Conservation (phyloP, 176 grass and related monocot genomes). For the Saccharum spontaneum region DNA sequence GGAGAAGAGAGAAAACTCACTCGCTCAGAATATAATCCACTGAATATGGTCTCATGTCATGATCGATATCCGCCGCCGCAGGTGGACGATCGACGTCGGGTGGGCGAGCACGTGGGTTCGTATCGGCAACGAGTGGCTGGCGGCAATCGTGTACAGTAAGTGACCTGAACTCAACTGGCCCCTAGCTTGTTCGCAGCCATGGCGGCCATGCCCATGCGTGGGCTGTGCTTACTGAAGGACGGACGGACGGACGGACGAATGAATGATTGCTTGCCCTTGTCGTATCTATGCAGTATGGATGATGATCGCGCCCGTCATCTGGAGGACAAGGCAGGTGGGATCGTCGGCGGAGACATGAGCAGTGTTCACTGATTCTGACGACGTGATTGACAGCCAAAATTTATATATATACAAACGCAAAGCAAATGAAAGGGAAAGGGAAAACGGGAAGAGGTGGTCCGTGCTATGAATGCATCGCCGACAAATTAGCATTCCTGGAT, state of each 20-base stretch:
- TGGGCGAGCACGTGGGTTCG: slow-evolving; percentile 98
- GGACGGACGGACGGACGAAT: background rate
- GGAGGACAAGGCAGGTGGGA: slow-evolving; percentile 55
- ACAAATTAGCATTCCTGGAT: background rate
- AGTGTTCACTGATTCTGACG: background rate
- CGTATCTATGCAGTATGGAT: slow-evolving; percentile 54
- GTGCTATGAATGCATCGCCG: background rate
- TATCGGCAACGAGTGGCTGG: slow-evolving; percentile 82
- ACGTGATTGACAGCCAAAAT: background rate
- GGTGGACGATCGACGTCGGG: slow-evolving; percentile 95
- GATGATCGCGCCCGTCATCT: slow-evolving; percentile 60
- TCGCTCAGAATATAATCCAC: background rate
- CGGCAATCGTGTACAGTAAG: slow-evolving; percentile 82
- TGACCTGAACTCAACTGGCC: background rate
- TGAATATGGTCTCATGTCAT: background rate
- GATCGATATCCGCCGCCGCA: background rate
- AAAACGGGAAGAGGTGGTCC: background rate
- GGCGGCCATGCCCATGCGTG: background rate
- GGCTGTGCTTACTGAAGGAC: background rate
- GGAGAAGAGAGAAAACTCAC: background rate
- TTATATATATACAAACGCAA: background rate
- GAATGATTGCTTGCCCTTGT: background rate
- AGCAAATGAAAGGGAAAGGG: background rate
- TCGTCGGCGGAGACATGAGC: slow-evolving; percentile 33
- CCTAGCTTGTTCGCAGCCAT: background rate